Evolutionary conservation across 768 basidiomycete species (phyloP), one percentile per base, ranked within the genome.

Genomic region (Hygrophorus pudorinus): DNA sequence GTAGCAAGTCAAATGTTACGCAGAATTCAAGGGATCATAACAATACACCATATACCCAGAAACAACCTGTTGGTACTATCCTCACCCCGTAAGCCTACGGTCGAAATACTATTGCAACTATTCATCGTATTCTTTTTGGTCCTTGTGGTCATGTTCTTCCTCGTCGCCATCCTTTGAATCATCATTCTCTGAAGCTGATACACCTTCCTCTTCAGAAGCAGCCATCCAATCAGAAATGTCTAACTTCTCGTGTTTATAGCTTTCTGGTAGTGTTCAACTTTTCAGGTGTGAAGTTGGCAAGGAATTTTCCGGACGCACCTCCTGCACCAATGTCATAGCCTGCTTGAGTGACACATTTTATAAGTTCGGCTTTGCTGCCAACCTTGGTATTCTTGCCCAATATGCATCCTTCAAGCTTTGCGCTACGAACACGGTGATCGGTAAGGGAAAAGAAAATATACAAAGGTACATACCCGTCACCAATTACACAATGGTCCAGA

Each of bases 401-500:
- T 36, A 89, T 78, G 48, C 77, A 86, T 8, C 78, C 77, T 12
- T 89, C 86, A 1, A 90, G 60, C 61, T 83, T 88, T 3, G 76
- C 84, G 2, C 86, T 88, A 49, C 16, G 35, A 18, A 18, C 24
- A 14, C 3, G 30, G 36, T 30, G 36, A 32, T 14, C 2, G 51
- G 46, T 37, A 45, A 27, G 34, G 44, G 5, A 38, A 18, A 24
- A 35, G 20, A 39, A 21, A n/a, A 17, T 24, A 6, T 16, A 41
- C 30, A 4, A 42, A 34, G 13, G 18, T 33, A 30, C 34, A 21
- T 50, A 90, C 92, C 90, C 89, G 46, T 94, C 90, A 34, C 76
- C 85, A 10, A 97, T 65, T 3, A 86, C 73, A 53, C 91, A 93
- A 54, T 94, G 91, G 56, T 96, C 93, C 51, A 92, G 70, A 17